Evolutionary conservation across 2,329 filamentous ascomycete genomes (phyloP).

Genomic region (Metarhizium rileyi): DNA sequence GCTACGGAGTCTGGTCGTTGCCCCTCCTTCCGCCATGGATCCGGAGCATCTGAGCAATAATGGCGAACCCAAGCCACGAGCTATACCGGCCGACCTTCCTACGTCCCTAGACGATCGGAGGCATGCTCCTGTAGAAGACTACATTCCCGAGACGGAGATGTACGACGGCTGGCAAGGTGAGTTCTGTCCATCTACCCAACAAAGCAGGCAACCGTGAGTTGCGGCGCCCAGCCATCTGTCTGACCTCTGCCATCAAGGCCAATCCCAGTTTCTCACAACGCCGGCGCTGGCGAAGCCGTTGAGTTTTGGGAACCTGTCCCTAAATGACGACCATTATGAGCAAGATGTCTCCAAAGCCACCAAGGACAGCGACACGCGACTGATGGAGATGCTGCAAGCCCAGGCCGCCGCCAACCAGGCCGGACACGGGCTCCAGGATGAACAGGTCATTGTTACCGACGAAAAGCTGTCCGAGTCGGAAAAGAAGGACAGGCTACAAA

Average conservation of each 20-base stretch:
- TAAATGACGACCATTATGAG: conserved; percentile 72
- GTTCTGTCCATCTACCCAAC: conserved; percentile 18
- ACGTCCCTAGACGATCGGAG: conserved; percentile 85
- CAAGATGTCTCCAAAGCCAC: conserved; percentile 44
- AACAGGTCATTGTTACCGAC: conserved; percentile 68
- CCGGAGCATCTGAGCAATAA: conserved; percentile 38
- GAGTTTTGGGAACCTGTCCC: conserved; percentile 68
- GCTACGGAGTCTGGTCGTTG: conserved; percentile 22
- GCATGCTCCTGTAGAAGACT: conserved; percentile 49
- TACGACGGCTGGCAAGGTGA: conserved; percentile 97
- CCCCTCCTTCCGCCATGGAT: conserved; percentile 45
- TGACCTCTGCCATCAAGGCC: conserved; percentile 49
- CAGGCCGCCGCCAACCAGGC: conserved; percentile 79
- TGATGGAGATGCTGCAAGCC: conserved; percentile 93
- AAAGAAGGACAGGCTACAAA: conserved; percentile 76
- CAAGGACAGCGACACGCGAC: conserved; percentile 69
- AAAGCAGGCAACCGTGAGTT: conserved; percentile 1
- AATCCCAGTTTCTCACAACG: conserved; percentile 88
- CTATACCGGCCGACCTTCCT: conserved; percentile 75
- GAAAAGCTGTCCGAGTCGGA: conserved; percentile 63
- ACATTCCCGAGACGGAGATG: conserved; percentile 80
- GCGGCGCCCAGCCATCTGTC: background rate
- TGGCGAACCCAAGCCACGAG: conserved; percentile 32
- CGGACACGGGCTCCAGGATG: conserved; percentile 62
- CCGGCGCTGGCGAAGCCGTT: conserved; percentile 77